These are phyloP conservation scores for Themeda triandra DNA, from an alignment of 176 grass and related monocot species.

Conservation along the genomic window DNA sequence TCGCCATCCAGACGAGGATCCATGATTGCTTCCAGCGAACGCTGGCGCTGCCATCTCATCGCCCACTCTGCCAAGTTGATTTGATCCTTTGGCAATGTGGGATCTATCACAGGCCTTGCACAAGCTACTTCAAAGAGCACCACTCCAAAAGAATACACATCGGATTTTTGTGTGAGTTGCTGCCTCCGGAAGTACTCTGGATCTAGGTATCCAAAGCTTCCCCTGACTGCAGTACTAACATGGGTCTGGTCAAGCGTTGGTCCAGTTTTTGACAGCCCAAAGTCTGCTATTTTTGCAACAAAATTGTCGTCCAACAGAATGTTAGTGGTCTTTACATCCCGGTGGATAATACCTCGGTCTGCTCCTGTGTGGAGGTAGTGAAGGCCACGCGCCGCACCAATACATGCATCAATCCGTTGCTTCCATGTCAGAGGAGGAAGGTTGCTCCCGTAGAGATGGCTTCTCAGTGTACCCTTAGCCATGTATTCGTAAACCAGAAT, in stretches of 20 bases:
- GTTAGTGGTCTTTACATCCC: conserved; percentile 97
- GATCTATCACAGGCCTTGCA: conserved; percentile 88
- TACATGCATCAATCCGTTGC: conserved; percentile 75
- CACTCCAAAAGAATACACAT: conserved; percentile 96
- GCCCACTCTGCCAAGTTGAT: conserved; percentile 98
- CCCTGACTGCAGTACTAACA: conserved; percentile 92
- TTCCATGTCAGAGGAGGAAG: conserved; percentile 79
- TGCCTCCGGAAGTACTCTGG: conserved; percentile 91
- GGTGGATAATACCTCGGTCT: conserved; percentile 86
- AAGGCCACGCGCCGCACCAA: conserved; percentile 78
- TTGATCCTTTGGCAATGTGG: conserved; percentile 80
- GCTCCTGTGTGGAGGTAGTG: conserved; percentile 97
- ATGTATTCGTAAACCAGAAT: conserved; percentile 97
- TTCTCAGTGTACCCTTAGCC: conserved; percentile 90
- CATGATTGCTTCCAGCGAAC: conserved; percentile 65
- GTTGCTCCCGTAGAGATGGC: conserved; percentile 75
- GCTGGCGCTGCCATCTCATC: conserved; percentile 90
- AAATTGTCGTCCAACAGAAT: conserved; percentile 89
- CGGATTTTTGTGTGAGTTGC: conserved; percentile 91
- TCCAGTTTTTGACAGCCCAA: conserved; percentile 85
- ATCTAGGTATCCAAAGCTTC: conserved; percentile 97
- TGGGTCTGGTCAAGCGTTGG: conserved; percentile 94
- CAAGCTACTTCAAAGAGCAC: conserved; percentile 91
- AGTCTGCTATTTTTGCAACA: conserved; percentile 93
- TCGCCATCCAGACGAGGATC: conserved; percentile 68